Conservation (phyloP, 2,329 filamentous ascomycete genomes). For the Ceratocystis colombiana region DNA sequence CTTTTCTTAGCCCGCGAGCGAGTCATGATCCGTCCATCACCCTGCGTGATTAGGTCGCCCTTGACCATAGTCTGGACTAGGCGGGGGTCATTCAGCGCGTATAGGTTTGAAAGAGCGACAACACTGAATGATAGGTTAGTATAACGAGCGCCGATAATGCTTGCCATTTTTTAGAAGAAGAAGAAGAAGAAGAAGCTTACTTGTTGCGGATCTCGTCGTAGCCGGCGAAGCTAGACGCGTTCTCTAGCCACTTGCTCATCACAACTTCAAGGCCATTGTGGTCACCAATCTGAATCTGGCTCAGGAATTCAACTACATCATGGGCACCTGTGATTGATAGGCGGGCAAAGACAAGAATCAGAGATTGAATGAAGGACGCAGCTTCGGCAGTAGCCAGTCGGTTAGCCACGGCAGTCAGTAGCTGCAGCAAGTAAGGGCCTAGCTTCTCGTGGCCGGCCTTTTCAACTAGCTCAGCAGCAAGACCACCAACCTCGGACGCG, state of each 20-base stretch:
- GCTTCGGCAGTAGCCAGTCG: conserved; percentile 73
- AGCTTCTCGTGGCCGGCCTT: conserved; percentile 86
- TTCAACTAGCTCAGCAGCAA: conserved; percentile 90
- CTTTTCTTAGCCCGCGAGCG: conserved; percentile 78
- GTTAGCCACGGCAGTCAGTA: conserved; percentile 79
- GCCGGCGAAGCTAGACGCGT: conserved; percentile 92
- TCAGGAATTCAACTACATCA: conserved; percentile 87
- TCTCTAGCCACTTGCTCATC: conserved; percentile 90
- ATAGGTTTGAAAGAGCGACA: conserved; percentile 85
- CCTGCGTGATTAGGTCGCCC: conserved; percentile 76
- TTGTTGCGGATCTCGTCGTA: conserved; percentile 97
- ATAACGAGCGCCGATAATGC: conserved; percentile 31
- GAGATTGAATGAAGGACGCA: conserved; percentile 84
- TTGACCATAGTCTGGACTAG: conserved; percentile 73
- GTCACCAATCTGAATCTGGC: conserved; percentile 67
- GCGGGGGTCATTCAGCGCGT: conserved; percentile 72
- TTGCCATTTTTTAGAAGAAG: not conserved
- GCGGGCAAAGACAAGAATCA: conserved; percentile 90
- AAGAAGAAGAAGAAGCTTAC: conserved; percentile 41
- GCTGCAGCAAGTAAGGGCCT: conserved; percentile 78
- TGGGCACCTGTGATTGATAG: conserved; percentile 73
- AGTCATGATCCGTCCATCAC: conserved; percentile 81
- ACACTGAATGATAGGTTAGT: conserved; percentile 45
- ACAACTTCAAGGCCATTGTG: conserved; percentile 82
- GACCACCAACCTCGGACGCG: conserved; percentile 87